These are phyloP conservation scores for Verticillium albo-atrum DNA, from an alignment of 2,329 filamentous ascomycete genomes.

Conservation along the genomic window DNA sequence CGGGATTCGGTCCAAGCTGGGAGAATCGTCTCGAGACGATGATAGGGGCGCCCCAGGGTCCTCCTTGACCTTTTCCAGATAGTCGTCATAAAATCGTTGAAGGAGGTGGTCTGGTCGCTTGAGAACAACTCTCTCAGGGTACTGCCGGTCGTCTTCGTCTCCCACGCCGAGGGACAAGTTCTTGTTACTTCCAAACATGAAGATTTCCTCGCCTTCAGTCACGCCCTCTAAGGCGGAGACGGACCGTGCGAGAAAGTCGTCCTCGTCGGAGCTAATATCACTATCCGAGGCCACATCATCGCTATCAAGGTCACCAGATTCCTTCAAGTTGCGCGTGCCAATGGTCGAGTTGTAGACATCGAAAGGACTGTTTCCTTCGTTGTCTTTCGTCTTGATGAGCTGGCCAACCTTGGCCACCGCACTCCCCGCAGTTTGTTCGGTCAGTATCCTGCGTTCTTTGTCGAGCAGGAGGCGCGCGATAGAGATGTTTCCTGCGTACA, in stretches of 20 bases:
- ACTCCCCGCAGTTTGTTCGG: slow-evolving; percentile 54
- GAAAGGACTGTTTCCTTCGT: slow-evolving; percentile 90
- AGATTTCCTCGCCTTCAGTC: slow-evolving; percentile 72
- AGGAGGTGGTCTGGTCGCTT: slow-evolving; percentile 74
- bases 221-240: slow-evolving; percentile 14
- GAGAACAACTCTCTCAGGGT: slow-evolving; percentile 77
- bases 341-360: slow-evolving; percentile 90
- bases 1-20: slow-evolving; percentile 55
- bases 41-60: slow-evolving; percentile 13
- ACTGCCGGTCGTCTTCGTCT: slow-evolving; percentile 93
- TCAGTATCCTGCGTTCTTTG: slow-evolving; percentile 65
- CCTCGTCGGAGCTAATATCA: slow-evolving; percentile 36
- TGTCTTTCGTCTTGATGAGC: slow-evolving; percentile 91
- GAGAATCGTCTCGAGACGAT: slow-evolving; percentile 6
- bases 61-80: slow-evolving; percentile 44
- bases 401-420: slow-evolving; percentile 61
- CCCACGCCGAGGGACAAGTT: slow-evolving; percentile 89
- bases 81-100: slow-evolving; percentile 66
- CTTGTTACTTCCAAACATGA: slow-evolving; percentile 93
- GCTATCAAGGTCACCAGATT: slow-evolving; percentile 25
- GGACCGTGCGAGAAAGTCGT: slow-evolving; percentile 8
- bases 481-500: slow-evolving; percentile 85
- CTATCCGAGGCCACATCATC: slow-evolving; percentile 51
- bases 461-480: slow-evolving; percentile 79
- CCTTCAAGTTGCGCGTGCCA: slow-evolving; percentile 63